phyloP scores from a whole-genome alignment of 805 yeast genomes.

The Metschnikowia reukaufii region DNA sequence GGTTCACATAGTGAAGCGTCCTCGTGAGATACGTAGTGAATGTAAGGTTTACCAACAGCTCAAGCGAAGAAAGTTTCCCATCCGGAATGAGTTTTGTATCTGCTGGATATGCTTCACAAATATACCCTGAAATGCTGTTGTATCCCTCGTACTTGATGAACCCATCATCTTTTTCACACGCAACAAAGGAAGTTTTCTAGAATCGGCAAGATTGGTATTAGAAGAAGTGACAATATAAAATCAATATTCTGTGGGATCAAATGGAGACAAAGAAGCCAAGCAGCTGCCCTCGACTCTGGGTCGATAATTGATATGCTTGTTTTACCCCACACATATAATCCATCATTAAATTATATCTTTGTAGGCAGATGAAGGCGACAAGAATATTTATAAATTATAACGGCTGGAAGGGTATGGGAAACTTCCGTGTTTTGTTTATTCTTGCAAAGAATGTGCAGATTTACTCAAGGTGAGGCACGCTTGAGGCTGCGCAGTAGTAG shows the following conservation, averaged over 20 bases:
- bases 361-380: too few relatives aligned
- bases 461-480: neutral
- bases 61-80: constrained; percentile 14
- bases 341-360: too few relatives aligned
- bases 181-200: constrained; percentile 52
- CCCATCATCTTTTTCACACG: constrained; percentile 20
- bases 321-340: constrained; percentile 59
- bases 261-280: constrained; percentile 39
- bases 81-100: constrained; percentile 16
- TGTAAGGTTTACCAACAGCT: constrained; percentile 44
- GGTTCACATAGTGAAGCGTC: constrained; percentile 48
- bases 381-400: too few relatives aligned
- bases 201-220: constrained; percentile 54
- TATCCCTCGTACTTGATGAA: constrained; percentile 40
- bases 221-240: constrained; percentile 51
- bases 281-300: constrained; percentile 51
- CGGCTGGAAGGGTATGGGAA: too few relatives aligned
- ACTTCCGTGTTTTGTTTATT: neutral
- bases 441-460: neutral
- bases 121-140: constrained; percentile 32
- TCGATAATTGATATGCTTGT: constrained; percentile 45
- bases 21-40: constrained; percentile 42
- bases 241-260: constrained; percentile 16
- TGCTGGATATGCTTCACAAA: constrained; percentile 21
- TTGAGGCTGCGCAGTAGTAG: neutral